Conservation (phyloP, 805 yeast species). For the Wickerhamomyces bisporus region DNA sequence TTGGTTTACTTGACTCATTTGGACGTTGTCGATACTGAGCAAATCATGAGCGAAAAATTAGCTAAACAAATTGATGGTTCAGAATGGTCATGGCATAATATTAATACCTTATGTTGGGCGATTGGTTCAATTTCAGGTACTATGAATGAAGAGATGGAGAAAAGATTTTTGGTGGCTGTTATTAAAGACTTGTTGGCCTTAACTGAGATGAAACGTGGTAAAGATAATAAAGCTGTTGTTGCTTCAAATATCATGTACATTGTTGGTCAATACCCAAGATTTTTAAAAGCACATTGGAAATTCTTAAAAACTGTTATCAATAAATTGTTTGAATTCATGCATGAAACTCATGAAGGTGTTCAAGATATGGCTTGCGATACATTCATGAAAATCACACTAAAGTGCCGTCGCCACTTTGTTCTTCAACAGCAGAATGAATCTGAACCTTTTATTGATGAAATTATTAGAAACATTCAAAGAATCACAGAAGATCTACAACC, state of each 20-base stretch:
- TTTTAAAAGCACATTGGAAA: conserved; percentile 97
- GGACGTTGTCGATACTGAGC: conserved; percentile 86
- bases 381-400: conserved; percentile 88
- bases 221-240: conserved; percentile 97
- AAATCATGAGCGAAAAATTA: conserved; percentile 87
- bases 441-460: conserved; percentile 89
- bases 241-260: conserved; percentile 99
- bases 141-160: conserved; percentile 97
- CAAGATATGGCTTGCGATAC: conserved; percentile 99
- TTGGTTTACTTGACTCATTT: conserved; percentile 92
- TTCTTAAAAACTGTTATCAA: conserved; percentile 92
- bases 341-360: conserved; percentile 99
- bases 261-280: conserved; percentile 98
- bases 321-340: conserved; percentile 97
- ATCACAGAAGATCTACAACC: conserved; percentile 93
- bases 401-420: conserved; percentile 94
- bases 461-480: conserved; percentile 73
- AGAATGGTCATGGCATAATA: conserved; percentile 99
- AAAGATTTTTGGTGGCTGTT: conserved; percentile 86
- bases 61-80: conserved; percentile 91
- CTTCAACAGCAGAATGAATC: conserved; percentile 78
- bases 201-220: conserved; percentile 95
- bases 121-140: conserved; percentile 98
- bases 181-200: conserved; percentile 87
- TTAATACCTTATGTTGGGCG: conserved; percentile 98